Base-by-base conservation (phyloP, 2,329 filamentous ascomycete genomes). In the Exophiala spinifera region DNA sequence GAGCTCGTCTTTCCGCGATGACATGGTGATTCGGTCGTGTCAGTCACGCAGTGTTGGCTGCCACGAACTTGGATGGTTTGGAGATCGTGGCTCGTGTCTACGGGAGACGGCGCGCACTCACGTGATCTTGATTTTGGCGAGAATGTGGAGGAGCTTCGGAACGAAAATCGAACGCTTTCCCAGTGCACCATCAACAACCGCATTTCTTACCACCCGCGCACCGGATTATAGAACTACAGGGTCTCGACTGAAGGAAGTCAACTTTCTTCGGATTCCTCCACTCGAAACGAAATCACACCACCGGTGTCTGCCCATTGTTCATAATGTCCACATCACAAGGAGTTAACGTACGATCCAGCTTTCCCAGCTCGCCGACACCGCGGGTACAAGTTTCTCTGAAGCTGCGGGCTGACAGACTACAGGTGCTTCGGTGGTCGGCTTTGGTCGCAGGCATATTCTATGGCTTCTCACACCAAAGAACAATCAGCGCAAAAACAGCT, bases 371-470 rank as follows among this genome's bases (percentile, higher is more conserved):
- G 15, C 31, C 47, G 21, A 25, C 20, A 15, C 39, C 42, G 21
- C 42, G 20, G 4, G 10, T 25, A 21, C 8, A 25, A n/a, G 6
- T 44, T 11, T 15, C n/a, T 25, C 8, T 23, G 13, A 15, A 25
- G 15, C 42, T 44, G 14, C 42, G 8, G 4, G 25, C 60, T 63
- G 51, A 63, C 40, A 21, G 19, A 5, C 11, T 66, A 49, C 74
- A 99, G 94, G 92, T 99, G 75, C 84, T 97, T 75, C 91, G 94
- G 77, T 99, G 92, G 83, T 92, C 91, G 70, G 91, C 91, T 72
- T 88, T 99, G 65, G 88, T 86, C 70, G 80, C 90, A 69, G 94
- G 94, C 72, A 79, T 97, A 72, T 86, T 96, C 78, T 99, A 99
- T 80, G 94, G 94, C 74, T 85, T 96, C 79, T 89, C 86, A 76